Evolutionary conservation across 306 rosid genomes (phyloP), one percentile per base, ranked within the genome.

Genomic region (Pterocarpus santalinus): DNA sequence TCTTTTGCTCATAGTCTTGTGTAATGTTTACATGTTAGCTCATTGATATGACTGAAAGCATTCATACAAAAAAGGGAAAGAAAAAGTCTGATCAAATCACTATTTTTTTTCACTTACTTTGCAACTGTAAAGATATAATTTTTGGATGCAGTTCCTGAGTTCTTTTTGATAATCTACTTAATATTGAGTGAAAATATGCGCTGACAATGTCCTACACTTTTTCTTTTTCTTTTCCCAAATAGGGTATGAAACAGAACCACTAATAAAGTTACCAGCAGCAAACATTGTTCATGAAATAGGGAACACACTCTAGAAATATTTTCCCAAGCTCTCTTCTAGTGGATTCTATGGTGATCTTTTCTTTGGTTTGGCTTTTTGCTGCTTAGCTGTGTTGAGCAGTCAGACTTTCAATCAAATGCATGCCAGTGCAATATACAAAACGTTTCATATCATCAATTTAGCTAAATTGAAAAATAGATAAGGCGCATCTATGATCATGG

Each of bases 201-300:
- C 64, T 33, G 28, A 35, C 13, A 10, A 65, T 65, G 75, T 10
- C 51, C 5, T 47, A 32, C 15, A 79, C 28, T 56, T 61, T 60
- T 53, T 41, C 33, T 44, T 53, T 55, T 4, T 22, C 68, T 14
- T 63, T 86, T 62, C 33, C 8, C 49, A 55, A 56, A 65, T 68
- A 33, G 36, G 13, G 30, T 46, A 72, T 5, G 83, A 57, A 79
- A 56, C 80, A 55, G 63, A 79, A 82, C 51, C 69, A 34, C 62
- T 39, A 49, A 66, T 57, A 53, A 77, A 78, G 58, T 57, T 47
- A 38, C 28, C 38, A 49, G 65, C 41, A 64, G 15, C 43, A 33
- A 63, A 61, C 49, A 39, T 66, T 78, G 83, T 68, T 81, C 57
- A 8, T 81, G 55, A 47, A 75, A 73, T 51, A 55, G 78, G 69